A percentile compares a stretch with the other conserved stretches of the same genome.
Conservation (phyloP, 306 rosid species). For the Herpetospermum pedunculosum region DNA sequence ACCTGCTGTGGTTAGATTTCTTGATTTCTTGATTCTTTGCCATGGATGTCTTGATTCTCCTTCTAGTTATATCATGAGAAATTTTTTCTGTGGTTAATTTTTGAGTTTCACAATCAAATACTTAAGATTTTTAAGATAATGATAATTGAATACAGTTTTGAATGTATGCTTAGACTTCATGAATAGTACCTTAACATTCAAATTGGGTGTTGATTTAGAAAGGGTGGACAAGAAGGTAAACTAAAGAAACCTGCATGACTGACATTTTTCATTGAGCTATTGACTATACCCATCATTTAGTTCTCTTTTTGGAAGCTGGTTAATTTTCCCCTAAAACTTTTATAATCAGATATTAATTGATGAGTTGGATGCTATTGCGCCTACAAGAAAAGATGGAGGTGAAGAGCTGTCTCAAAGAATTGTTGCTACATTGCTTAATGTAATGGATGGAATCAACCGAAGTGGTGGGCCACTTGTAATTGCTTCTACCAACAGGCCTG, state of each 20-base stretch:
- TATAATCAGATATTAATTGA: slow-evolving; percentile 63
- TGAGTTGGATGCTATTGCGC: slow-evolving; percentile 91
- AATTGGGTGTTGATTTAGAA: background rate
- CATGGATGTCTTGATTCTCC: background rate
- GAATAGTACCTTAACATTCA: background rate
- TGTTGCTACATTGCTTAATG: slow-evolving; percentile 62
- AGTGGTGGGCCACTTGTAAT: slow-evolving; percentile 63
- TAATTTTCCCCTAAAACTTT: slow-evolving; percentile 12
- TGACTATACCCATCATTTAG: background rate
- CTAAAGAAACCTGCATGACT: background rate
- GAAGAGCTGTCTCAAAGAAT: slow-evolving; percentile 81
- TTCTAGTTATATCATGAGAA: background rate
- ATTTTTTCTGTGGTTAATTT: background rate
- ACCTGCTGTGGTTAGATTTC: slow-evolving; percentile 80
- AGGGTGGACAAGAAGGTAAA: background rate
- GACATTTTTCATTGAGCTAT: background rate
- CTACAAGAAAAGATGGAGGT: slow-evolving; percentile 80
- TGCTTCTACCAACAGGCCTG: slow-evolving; percentile 83
- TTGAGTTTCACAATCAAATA: background rate
- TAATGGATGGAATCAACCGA: slow-evolving; percentile 78
- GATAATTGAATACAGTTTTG: background rate
- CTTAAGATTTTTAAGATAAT: background rate
- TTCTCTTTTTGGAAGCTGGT: background rate
- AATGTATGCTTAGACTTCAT: background rate
- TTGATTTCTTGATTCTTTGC: slow-evolving; percentile 3